Percentiles rank a stretch among this genome's conserved stretches.
phyloP scores from a whole-genome alignment of 306 rosid species.

The Cicer cuneatum region DNA sequence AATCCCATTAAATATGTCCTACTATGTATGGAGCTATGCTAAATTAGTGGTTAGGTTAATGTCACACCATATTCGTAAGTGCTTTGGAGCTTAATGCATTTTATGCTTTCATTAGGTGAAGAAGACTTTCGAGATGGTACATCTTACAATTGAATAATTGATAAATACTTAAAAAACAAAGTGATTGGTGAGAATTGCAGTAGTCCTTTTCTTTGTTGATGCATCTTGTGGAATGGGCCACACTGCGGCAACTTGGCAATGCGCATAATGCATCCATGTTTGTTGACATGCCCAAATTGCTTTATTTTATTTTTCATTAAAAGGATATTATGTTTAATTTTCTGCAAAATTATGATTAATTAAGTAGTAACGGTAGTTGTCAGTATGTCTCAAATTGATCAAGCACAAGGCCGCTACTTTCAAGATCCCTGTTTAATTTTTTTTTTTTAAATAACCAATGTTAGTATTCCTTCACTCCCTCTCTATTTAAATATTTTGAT shows the following conservation, averaged over 20 bases:
- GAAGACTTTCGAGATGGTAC: conserved; percentile 21
- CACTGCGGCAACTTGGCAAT: conserved; percentile 7
- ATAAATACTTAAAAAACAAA: neutral
- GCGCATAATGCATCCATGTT: neutral
- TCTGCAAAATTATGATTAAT: neutral
- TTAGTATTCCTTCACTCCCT: neutral
- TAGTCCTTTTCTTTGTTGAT: neutral
- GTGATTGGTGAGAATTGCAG: neutral
- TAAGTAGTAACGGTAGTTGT: conserved; percentile 22
- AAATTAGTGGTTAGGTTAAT: conserved; percentile 5
- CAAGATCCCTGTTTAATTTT: conserved; percentile 19
- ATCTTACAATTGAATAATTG: conserved; percentile 22
- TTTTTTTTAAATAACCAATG: too few relatives aligned
- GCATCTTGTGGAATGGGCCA: neutral
- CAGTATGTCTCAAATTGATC: conserved; percentile 36
- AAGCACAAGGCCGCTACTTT: conserved; percentile 17
- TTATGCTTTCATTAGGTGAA: conserved; percentile 35
- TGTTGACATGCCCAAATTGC: conserved; percentile 32
- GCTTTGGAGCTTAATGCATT: conserved; percentile 29
- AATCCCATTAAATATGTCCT: neutral
- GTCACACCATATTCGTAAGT: neutral
- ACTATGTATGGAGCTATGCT: neutral
- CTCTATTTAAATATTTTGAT: conserved; percentile 25
- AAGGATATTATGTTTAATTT: neutral
- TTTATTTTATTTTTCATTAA: conserved; percentile 34